Evolutionary conservation across 2,329 filamentous ascomycete species (phyloP).

Genomic region (Calonectria pauciramosa): DNA sequence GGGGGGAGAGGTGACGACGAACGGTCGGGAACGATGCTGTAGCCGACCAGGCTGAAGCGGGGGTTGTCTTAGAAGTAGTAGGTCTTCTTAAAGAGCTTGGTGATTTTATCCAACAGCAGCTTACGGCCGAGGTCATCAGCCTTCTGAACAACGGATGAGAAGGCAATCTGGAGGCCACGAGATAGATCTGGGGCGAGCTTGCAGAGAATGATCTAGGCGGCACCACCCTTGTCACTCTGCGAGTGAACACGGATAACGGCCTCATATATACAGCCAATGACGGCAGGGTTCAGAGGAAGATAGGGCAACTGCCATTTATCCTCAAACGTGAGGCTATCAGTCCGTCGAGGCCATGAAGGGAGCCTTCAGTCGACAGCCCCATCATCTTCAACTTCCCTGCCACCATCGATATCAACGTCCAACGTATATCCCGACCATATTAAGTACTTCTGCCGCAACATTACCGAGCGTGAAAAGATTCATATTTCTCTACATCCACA

Average conservation of each 20-base stretch:
- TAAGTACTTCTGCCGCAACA: no score
- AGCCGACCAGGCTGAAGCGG: constrained; percentile 89
- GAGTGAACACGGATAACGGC: constrained; percentile 99
- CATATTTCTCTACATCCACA: no score
- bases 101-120: constrained; percentile 86
- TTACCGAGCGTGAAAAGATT: no score
- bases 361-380: no score
- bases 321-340: no score
- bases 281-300: no score
- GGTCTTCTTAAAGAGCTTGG: constrained; percentile 86
- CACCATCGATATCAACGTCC: no score
- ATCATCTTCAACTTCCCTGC: no score
- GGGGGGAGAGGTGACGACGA: constrained; percentile 82
- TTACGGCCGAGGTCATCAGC: constrained; percentile 88
- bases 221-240: constrained; percentile 93
- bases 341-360: no score
- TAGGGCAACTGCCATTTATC: no score
- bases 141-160: constrained; percentile 88
- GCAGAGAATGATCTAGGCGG: constrained; percentile 92
- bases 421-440: no score
- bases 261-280: no score
- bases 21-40: constrained; percentile 89
- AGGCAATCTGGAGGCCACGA: constrained; percentile 90
- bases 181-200: constrained; percentile 93
- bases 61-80: constrained; percentile 89